Base-by-base conservation (phyloP, 345 rosid genomes). In the Boechera retrofracta region DNA sequence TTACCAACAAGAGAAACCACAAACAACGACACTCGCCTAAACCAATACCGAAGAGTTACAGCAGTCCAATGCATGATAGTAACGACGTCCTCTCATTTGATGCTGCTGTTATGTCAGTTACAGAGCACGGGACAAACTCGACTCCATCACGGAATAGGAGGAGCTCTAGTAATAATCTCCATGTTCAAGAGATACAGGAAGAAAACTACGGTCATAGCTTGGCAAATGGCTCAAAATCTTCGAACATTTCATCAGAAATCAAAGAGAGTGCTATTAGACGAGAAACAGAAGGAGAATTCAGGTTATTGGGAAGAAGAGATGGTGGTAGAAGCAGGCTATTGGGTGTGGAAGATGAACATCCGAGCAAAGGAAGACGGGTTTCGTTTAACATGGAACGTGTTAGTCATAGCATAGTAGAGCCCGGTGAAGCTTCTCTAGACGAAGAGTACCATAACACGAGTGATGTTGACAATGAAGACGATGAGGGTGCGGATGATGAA, bases 191-290 rank as follows among this genome's bases (percentile, higher is more conserved):
- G 87, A 94, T 90, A 36, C 83, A 92, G 71, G 97, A 90, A 85
- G 97, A 92, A 68, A 71, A 77, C 10, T 82, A 4, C 24, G 36
- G 66, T 26, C 67, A 1, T 44, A 60, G 28, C 67, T 61, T 68
- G 45, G 54, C 42, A 61, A 54, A 74, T 75, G 75, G 76, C 69
- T 74, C 70, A 78, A 53, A 48, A 73, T 31, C 49, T 33, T 48
- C 70, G 4, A 67, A 86, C 54, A 69, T 79, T 13, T 73, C 81
- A 51, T 81, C 88, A 59, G 90, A 83, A 42, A 84, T 85, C 57
- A 94, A 92, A 79, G 98, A 94, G 76, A 94, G 95, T 62, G 98
- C 98, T 8, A 94, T 94, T 66, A 87, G 93, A 80, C 84, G 98
- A 79, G 98, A 94, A 83, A 94, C 98, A 6, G 98, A 94, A 85